These are phyloP conservation scores for Phytophthora hibernalis DNA, from an alignment of 352 stramenopile genomes.

Conservation along the genomic window DNA sequence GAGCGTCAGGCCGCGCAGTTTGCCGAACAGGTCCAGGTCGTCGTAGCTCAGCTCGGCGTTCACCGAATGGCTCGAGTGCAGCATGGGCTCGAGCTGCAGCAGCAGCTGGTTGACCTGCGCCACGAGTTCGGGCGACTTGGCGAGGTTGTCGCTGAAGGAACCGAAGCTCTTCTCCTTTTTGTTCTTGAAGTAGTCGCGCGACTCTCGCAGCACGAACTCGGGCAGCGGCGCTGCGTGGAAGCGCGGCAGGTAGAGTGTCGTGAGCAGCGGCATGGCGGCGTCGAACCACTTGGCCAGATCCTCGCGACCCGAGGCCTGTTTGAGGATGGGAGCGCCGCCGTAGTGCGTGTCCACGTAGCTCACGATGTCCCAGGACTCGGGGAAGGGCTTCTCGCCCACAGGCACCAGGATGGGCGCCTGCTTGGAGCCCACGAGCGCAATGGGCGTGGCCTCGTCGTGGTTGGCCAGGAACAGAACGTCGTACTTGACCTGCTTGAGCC, in stretches of 20 bases:
- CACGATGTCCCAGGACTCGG: conserved; percentile 68
- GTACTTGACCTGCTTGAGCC: conserved; percentile 52
- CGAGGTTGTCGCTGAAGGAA: conserved; percentile 46
- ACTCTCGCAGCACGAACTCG: conserved; percentile 54
- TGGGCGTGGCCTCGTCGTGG: conserved; percentile 63
- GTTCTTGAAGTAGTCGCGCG: conserved; percentile 57
- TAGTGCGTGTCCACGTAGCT: conserved; percentile 62
- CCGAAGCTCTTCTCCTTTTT: conserved; percentile 62
- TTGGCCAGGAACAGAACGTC: conserved; percentile 52
- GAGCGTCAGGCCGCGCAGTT: conserved; percentile 57
- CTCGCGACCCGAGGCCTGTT: conserved; percentile 41
- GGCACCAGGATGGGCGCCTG: conserved; percentile 58
- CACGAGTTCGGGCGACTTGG: conserved; percentile 48
- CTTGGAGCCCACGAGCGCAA: conserved; percentile 54
- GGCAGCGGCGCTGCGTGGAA: conserved; percentile 49
- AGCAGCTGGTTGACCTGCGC: conserved; percentile 51
- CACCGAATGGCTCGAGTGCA: conserved; percentile 52
- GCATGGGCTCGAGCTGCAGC: conserved; percentile 39
- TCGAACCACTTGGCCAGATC: conserved; percentile 57
- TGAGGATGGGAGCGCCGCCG: conserved; percentile 39
- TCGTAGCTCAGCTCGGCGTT: conserved; percentile 61
- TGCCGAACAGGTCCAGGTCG: conserved; percentile 61
- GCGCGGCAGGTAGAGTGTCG: conserved; percentile 50
- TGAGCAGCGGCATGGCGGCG: conserved; percentile 34
- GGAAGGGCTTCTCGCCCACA: conserved; percentile 48